Conservation (phyloP, 2,329 filamentous ascomycete species). For the Chaetomiaceae sp. region DNA sequence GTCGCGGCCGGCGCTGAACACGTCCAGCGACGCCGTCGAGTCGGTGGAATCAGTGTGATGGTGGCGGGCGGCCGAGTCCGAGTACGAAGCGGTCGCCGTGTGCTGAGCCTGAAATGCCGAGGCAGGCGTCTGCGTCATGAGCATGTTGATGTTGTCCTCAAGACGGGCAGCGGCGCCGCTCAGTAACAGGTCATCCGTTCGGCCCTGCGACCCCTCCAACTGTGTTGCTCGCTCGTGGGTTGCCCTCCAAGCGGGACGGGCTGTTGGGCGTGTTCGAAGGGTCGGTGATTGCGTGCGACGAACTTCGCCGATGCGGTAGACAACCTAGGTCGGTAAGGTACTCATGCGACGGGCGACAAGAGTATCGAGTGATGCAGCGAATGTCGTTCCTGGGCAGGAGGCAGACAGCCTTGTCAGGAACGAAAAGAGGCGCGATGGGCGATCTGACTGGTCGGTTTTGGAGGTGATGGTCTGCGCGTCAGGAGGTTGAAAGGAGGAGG, state of each 20-base stretch:
- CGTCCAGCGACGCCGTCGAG: conserved; percentile 31
- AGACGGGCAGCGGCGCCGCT: conserved; percentile 16
- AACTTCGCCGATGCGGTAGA: neutral
- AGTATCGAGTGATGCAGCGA: neutral
- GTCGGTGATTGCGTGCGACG: neutral
- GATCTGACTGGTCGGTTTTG: conserved; percentile 37
- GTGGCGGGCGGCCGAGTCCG: conserved; percentile 12
- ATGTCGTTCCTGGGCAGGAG: conserved; percentile 14
- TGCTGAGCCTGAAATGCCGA: conserved; percentile 44
- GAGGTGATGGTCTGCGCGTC: conserved; percentile 33
- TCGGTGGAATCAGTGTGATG: conserved; percentile 27
- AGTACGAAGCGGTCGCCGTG: conserved; percentile 30
- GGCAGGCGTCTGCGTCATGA: conserved; percentile 48
- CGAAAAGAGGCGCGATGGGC: conserved; percentile 29
- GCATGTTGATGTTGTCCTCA: conserved; percentile 40
- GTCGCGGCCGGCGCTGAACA: conserved; percentile 32
- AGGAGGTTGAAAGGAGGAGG: conserved; percentile 27
- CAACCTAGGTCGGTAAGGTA: too few relatives aligned
- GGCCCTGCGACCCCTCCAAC: conserved; percentile 1
- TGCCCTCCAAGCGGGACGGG: neutral
- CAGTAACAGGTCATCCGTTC: conserved; percentile 9
- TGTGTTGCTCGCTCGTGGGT: neutral
- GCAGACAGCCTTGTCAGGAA: conserved; percentile 15
- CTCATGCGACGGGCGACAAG: neutral
- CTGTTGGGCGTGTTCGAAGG: neutral